Percentiles rank a stretch among this genome's conserved stretches.
phyloP scores from a whole-genome alignment of 2,329 filamentous ascomycete genomes.

The Hypoxylon sp. region DNA sequence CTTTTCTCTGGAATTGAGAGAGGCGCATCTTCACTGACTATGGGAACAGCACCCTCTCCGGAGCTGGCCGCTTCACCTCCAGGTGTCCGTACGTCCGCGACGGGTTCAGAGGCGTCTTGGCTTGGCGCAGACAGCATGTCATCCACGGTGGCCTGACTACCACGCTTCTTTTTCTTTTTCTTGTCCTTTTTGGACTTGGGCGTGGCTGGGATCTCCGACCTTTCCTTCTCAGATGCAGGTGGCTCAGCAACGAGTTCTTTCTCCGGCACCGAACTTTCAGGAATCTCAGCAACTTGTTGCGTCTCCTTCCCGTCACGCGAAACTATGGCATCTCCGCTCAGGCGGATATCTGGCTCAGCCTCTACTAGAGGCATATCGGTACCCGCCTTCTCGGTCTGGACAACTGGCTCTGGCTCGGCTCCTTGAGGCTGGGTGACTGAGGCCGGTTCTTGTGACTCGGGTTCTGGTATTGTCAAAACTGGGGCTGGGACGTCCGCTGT shows the following conservation, averaged over 20 bases:
- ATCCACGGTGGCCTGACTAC: conserved; percentile 30
- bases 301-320: conserved; percentile 12
- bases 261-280: conserved; percentile 22
- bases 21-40: conserved; percentile 11
- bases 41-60: conserved; percentile 1
- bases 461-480: conserved; percentile 10
- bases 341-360: conserved; percentile 12
- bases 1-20: not conserved
- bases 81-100: conserved; percentile 26
- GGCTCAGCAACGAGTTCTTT: conserved; percentile 26
- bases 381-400: conserved; percentile 18
- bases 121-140: conserved; percentile 14
- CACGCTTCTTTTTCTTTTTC: conserved; percentile 45
- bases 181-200: conserved; percentile 46
- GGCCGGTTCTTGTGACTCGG: conserved; percentile 16
- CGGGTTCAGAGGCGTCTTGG: conserved; percentile 20
- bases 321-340: conserved; percentile 15
- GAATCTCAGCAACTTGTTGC: conserved; percentile 22
- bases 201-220: conserved; percentile 6
- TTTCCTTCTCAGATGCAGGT: conserved; percentile 16
- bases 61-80: conserved; percentile 12
- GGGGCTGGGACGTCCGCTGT: not conserved
- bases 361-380: conserved; percentile 17
- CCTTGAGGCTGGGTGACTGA: conserved; percentile 9
- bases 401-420: conserved; percentile 16